phyloP scores from a whole-genome alignment of 2,329 filamentous ascomycete species.

The Calonectria ilicicola region DNA sequence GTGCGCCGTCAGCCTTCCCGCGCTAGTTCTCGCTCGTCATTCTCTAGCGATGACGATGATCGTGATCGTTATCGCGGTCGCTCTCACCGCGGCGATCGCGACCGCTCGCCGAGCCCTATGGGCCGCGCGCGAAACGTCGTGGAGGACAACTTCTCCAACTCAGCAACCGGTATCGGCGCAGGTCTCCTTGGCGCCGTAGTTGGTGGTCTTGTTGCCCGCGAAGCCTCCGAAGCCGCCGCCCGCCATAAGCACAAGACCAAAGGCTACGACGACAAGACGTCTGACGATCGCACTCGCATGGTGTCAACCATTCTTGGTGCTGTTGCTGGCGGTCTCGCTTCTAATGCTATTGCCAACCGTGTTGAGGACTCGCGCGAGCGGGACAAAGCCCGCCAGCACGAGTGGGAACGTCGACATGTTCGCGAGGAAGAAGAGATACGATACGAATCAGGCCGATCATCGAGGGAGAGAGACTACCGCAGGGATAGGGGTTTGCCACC shows the following conservation, averaged over 20 bases:
- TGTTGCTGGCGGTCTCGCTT: constrained; percentile 66
- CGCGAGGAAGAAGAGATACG: constrained; percentile 39
- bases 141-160: constrained; percentile 61
- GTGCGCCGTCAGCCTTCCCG: constrained; percentile 34
- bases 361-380: constrained; percentile 53
- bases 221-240: constrained; percentile 58
- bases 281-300: constrained; percentile 47
- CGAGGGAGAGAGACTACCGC: constrained; percentile 15
- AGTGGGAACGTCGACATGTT: constrained; percentile 50
- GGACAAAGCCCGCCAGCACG: constrained; percentile 46
- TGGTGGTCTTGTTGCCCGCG: constrained; percentile 64
- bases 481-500: constrained; percentile 35
- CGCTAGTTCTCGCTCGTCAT: constrained; percentile 36
- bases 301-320: constrained; percentile 66
- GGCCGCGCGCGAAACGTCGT: constrained; percentile 56
- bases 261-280: constrained; percentile 41
- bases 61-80: constrained; percentile 39
- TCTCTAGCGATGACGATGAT: constrained; percentile 37
- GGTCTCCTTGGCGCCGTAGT: constrained; percentile 66
- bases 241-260: constrained; percentile 44
- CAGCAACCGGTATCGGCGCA: constrained; percentile 61
- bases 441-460: constrained; percentile 22
- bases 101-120: constrained; percentile 48
- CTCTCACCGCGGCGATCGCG: constrained; percentile 39
- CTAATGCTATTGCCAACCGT: constrained; percentile 61